Conservation (phyloP, 306 rosid genomes). For the Vigna radiata region DNA sequence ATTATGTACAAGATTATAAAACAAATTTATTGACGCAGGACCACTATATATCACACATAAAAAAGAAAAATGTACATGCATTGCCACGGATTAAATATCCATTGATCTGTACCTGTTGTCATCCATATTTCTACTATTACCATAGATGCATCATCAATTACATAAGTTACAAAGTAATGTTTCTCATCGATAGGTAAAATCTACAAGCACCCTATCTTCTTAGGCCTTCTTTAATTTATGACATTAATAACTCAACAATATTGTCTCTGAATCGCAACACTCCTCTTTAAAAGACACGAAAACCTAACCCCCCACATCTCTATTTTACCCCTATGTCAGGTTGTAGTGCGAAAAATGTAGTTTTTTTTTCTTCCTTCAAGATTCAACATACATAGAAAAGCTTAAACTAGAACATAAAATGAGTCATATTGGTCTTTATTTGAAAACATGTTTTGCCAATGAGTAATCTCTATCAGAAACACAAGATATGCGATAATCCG, state of each 20-base stretch:
- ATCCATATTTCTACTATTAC: slow-evolving; percentile 31
- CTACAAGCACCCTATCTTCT: slow-evolving; percentile 21
- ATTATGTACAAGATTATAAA: slow-evolving; percentile 32
- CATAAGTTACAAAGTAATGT: not conserved
- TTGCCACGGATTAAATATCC: slow-evolving; percentile 23
- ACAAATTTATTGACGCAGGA: slow-evolving; percentile 39
- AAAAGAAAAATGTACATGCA: not conserved
- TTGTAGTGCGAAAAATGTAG: not conserved
- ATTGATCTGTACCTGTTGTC: slow-evolving; percentile 17
- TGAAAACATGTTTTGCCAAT: no score
- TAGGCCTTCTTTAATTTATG: slow-evolving; percentile 17
- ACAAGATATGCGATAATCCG: no score
- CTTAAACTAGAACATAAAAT: not conserved
- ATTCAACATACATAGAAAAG: not conserved
- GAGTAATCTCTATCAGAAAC: no score
- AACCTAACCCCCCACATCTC: not conserved
- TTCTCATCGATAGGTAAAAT: slow-evolving; percentile 22
- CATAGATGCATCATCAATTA: not conserved
- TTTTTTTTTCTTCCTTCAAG: not conserved
- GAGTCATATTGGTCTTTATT: not conserved
- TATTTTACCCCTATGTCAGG: not conserved
- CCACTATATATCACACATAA: slow-evolving; percentile 31
- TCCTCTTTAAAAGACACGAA: not conserved
- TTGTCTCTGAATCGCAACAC: not conserved
- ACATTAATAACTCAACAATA: not conserved